Evolutionary conservation across 1,284 basidiomycete genomes (phyloP).

Genomic region (Cutaneotrichosporon mucoides): DNA sequence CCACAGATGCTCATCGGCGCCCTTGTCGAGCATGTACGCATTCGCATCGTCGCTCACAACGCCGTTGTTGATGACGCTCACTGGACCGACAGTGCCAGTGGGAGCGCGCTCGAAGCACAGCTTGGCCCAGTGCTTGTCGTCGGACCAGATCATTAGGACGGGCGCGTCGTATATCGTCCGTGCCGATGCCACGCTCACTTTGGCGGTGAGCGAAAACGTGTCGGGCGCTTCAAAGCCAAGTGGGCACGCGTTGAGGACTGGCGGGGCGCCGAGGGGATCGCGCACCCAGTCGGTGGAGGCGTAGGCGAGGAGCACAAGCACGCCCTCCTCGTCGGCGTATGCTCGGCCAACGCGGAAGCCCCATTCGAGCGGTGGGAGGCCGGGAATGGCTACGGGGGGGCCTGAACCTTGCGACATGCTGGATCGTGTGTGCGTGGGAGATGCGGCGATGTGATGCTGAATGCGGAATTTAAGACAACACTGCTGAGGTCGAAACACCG

Average conservation of each 20-base stretch:
- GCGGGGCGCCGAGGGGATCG: not conserved
- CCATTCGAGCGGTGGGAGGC: slow-evolving; percentile 2
- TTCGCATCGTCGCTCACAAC: slow-evolving; percentile 3
- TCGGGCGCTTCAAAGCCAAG: not conserved
- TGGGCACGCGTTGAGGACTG: not conserved
- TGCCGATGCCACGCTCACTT: not conserved
- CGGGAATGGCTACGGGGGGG: not conserved
- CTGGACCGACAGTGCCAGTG: not conserved
- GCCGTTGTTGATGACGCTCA: slow-evolving; percentile 3
- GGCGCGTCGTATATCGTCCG: slow-evolving; percentile 2
- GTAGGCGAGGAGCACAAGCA: not conserved
- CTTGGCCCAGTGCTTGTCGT: slow-evolving; percentile 5
- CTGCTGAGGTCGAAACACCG: no score
- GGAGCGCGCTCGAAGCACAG: slow-evolving; percentile 2
- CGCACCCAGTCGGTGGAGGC: slow-evolving; percentile 3
- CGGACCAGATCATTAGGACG: slow-evolving; percentile 4
- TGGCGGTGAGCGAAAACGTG: not conserved
- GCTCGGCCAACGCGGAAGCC: not conserved
- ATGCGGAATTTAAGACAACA: no score
- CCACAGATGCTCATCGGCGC: not conserved
- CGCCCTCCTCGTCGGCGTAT: not conserved
- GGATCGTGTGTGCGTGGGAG: no score
- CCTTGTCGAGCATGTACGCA: not conserved
- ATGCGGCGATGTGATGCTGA: no score
- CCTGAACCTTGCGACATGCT: not conserved